These are phyloP conservation scores for Pestalotiopsis sp. DNA, from an alignment of 2,329 filamentous ascomycete species.

Conservation along the genomic window DNA sequence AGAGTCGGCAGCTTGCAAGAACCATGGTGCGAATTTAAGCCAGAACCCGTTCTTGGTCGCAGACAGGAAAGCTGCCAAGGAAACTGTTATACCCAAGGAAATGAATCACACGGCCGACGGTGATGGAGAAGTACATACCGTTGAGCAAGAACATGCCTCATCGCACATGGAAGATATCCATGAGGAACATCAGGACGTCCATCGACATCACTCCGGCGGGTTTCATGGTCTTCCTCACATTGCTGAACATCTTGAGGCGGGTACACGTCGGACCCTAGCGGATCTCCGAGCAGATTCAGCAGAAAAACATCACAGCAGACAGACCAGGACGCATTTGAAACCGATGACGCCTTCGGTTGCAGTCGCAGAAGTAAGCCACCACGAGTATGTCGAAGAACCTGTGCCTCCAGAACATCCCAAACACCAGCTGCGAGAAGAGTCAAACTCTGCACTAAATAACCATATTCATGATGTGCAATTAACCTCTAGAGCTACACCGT, in stretches of 20 bases:
- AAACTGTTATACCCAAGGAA: background rate
- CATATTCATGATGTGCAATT: background rate
- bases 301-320: background rate
- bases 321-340: slow-evolving; percentile 11
- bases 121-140: background rate
- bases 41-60: slow-evolving; percentile 27
- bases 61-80: slow-evolving; percentile 19
- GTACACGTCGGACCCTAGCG: slow-evolving; percentile 17
- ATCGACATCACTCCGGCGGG: slow-evolving; percentile 32
- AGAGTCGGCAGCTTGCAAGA: background rate
- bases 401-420: slow-evolving; percentile 16
- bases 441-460: background rate
- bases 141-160: background rate
- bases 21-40: slow-evolving; percentile 16
- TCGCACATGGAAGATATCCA: slow-evolving; percentile 9
- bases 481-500: background rate
- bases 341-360: slow-evolving; percentile 19
- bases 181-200: slow-evolving; percentile 14
- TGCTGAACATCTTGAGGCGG: slow-evolving; percentile 33
- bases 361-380: slow-evolving; percentile 16
- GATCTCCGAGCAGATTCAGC: slow-evolving; percentile 12
- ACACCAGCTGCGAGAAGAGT: background rate
- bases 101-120: background rate
- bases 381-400: slow-evolving; percentile 19
- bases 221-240: slow-evolving; percentile 37